These are phyloP conservation scores for Fragosphaeria purpurea DNA, from an alignment of 2,329 filamentous ascomycete species.

Conservation along the genomic window DNA sequence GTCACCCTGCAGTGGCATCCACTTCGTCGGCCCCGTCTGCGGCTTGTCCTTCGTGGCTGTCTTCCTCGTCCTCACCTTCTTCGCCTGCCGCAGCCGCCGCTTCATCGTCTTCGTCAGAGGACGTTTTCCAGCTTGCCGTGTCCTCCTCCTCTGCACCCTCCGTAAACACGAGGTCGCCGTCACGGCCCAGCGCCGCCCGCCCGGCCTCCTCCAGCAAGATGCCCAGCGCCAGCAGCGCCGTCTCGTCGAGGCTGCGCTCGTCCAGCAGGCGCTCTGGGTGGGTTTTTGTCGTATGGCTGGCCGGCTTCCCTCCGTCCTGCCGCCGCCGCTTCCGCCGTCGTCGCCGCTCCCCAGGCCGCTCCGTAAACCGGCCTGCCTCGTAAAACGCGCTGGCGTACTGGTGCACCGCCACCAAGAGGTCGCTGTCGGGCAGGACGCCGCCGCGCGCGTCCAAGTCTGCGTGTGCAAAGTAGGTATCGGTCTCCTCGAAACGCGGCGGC, in stretches of 20 bases:
- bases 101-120: background rate
- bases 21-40: too few relatives aligned
- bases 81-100: background rate
- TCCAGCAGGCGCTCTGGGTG: constrained; percentile 25
- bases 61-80: too few relatives aligned
- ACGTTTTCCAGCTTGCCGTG: constrained; percentile 3
- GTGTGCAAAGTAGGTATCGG: constrained; percentile 61
- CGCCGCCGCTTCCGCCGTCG: background rate
- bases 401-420: constrained; percentile 60
- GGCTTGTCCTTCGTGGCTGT: too few relatives aligned
- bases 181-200: constrained; percentile 48
- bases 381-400: constrained; percentile 60
- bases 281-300: background rate
- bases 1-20: too few relatives aligned
- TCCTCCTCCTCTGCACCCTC: constrained; percentile 36
- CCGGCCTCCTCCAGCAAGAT: constrained; percentile 65
- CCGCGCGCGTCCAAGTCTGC: constrained; percentile 36
- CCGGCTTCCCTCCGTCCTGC: background rate
- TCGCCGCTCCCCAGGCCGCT: background rate
- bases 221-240: constrained; percentile 64
- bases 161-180: constrained; percentile 62
- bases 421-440: constrained; percentile 51
- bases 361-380: constrained; percentile 23
- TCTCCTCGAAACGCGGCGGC: constrained; percentile 57
- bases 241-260: constrained; percentile 64